A percentile compares a stretch with the other conserved stretches of the same genome.
These are phyloP conservation scores for Taiozyma sp. DNA, from an alignment of 1,139 yeast genomes.

Conservation along the genomic window DNA sequence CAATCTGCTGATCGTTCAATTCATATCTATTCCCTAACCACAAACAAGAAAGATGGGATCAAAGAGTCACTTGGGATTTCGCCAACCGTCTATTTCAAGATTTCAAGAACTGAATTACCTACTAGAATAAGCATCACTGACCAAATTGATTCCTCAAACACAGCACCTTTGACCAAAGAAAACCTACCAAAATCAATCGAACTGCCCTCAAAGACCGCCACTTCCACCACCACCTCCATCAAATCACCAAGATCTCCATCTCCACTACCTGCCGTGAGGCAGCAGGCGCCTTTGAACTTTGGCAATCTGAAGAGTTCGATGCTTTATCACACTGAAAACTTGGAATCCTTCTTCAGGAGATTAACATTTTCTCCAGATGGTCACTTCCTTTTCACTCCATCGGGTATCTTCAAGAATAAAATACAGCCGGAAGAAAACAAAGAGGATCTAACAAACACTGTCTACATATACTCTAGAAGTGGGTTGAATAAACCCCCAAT, in stretches of 20 bases:
- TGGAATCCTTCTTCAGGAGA: conserved; percentile 86
- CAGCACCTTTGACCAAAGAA: neutral
- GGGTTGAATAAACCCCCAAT: conserved; percentile 68
- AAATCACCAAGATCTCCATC: conserved; percentile 22
- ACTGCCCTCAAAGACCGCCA: conserved; percentile 5
- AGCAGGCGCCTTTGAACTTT: conserved; percentile 26
- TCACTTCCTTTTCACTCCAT: conserved; percentile 69
- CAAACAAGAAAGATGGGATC: conserved; percentile 26
- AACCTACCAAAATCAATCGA: neutral
- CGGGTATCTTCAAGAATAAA: conserved; percentile 56
- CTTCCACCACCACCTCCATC: neutral
- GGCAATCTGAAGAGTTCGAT: conserved; percentile 31
- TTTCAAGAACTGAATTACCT: conserved; percentile 42
- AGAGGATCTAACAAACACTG: conserved; percentile 54
- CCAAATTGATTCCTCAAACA: neutral
- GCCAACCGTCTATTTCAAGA: conserved; percentile 39
- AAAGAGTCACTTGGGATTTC: conserved; percentile 22
- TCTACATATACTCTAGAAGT: conserved; percentile 68
- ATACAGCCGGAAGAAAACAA: conserved; percentile 5
- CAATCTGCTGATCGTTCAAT: conserved; percentile 89
- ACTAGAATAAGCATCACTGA: conserved; percentile 10
- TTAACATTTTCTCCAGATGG: conserved; percentile 91
- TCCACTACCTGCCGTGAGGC: conserved; percentile 38
- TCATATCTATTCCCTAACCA: conserved; percentile 48
- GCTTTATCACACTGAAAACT: conserved; percentile 78